Evolutionary conservation across 2,329 filamentous ascomycete genomes (phyloP), one percentile per base, ranked within the genome.

Genomic region (Exophiala dermatitidis): DNA sequence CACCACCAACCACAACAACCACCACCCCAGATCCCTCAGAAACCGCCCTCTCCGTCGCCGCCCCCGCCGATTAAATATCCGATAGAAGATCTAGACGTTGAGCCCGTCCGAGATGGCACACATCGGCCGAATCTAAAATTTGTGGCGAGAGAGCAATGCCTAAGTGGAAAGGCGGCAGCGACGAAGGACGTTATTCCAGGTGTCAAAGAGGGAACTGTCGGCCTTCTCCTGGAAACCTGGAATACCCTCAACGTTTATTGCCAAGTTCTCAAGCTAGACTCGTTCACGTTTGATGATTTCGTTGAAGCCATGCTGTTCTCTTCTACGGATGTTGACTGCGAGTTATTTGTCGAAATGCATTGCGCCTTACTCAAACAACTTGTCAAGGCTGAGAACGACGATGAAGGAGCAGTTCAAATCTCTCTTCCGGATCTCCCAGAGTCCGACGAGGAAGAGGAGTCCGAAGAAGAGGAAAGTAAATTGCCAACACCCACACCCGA

Each of bases 161-260:
- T 9, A 2, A 79, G 89, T 53, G 77, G 80, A 6, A 77, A 80
- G 1, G 72, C 78, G 19, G 19, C 19, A 19, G 19, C 19, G 29
- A 43, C 68, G 2, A 62, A 58, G 9, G 67, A 72, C 48, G 67
- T 68, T 33, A 73, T 76, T 49, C 75, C 78, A 41, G 81, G 83
- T 37, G 82, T 97, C 50, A 73, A 84, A 19, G 93, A 91, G 82
- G 83, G 86, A 63, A 91, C 89, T 2, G 81, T 96, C n/a, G 90
- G 90, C 0, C 79, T 83, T 2, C 74, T 97, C 10, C 72, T 98
- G 28, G 91, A 96, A 70, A 88, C 88, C 0, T 98, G 93, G 93
- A 90, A 96, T 63, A 96, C 90, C 0, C 77, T 98, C 33, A 98
- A 96, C 64, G 91, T 98, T n/a, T 96, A 96, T 67, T 95, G 90